Conservation (phyloP, 805 yeast genomes). For the Tetrapisispora nanseiensis region DNA sequence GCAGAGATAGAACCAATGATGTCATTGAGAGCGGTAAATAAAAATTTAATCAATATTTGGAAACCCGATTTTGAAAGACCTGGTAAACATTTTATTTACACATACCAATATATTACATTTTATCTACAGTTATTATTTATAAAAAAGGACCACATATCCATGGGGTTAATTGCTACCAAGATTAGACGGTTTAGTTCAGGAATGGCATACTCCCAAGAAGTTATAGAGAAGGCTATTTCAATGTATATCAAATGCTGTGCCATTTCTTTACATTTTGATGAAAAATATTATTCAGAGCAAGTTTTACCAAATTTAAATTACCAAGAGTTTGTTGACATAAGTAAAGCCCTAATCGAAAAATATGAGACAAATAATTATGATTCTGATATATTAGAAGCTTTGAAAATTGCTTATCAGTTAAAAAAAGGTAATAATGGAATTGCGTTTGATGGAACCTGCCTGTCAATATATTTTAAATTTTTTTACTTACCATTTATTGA, state of each 20-base stretch:
- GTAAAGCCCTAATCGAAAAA: slow-evolving; percentile 13
- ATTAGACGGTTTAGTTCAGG: slow-evolving; percentile 71
- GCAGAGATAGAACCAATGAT: slow-evolving; percentile 56
- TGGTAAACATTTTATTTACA: slow-evolving; percentile 83
- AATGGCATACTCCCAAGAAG: slow-evolving; percentile 40
- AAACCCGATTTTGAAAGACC: slow-evolving; percentile 86
- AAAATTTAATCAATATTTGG: slow-evolving; percentile 80
- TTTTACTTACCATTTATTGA: slow-evolving; percentile 19
- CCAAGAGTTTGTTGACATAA: slow-evolving; percentile 16
- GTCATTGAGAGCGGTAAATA: slow-evolving; percentile 54
- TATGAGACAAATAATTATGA: slow-evolving; percentile 13
- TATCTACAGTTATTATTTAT: slow-evolving; percentile 46
- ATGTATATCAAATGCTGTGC: slow-evolving; percentile 18
- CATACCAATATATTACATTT: slow-evolving; percentile 56
- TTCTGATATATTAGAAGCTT: slow-evolving; percentile 14
- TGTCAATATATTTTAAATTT: slow-evolving; percentile 23
- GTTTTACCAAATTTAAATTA: slow-evolving; percentile 20
- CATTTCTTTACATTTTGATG: slow-evolving; percentile 14
- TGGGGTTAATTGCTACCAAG: slow-evolving; percentile 56
- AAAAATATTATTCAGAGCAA: slow-evolving; percentile 21
- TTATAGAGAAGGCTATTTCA: slow-evolving; percentile 20
- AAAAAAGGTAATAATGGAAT: slow-evolving; percentile 27
- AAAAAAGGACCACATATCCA: slow-evolving; percentile 46
- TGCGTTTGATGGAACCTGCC: slow-evolving; percentile 24
- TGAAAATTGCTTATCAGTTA: slow-evolving; percentile 22